A percentile compares a stretch with the other conserved stretches of the same genome.
These are phyloP conservation scores for Exutisphaerella laricina DNA, from an alignment of 2,329 filamentous ascomycete genomes.

Conservation along the genomic window DNA sequence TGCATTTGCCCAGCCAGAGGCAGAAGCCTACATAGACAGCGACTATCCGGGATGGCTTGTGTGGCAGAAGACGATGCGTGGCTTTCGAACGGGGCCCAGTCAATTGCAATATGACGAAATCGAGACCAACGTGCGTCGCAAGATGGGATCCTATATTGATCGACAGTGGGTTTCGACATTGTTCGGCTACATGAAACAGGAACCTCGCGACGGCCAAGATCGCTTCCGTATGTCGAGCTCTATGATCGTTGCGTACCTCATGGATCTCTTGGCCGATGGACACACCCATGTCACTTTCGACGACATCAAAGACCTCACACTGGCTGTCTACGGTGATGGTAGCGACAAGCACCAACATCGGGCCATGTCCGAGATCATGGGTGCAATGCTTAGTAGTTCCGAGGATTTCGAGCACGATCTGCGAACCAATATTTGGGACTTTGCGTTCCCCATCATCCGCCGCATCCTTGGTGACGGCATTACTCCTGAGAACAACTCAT, in stretches of 20 bases:
- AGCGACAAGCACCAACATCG: conserved; percentile 97
- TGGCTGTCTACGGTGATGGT: conserved; percentile 79
- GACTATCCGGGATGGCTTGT: conserved; percentile 96
- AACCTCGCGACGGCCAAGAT: conserved; percentile 78
- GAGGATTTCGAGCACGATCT: conserved; percentile 70
- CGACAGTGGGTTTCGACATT: conserved; percentile 80
- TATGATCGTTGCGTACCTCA: conserved; percentile 79
- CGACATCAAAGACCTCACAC: conserved; percentile 76
- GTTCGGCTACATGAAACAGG: conserved; percentile 93
- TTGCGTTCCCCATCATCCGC: conserved; percentile 81
- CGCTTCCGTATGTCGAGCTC: conserved; percentile 85
- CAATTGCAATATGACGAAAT: conserved; percentile 74
- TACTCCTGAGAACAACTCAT: conserved; percentile 87
- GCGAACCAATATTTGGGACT: conserved; percentile 75
- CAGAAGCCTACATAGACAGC: conserved; percentile 83
- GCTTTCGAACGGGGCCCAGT: conserved; percentile 65
- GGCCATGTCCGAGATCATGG: conserved; percentile 88
- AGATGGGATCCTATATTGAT: conserved; percentile 75
- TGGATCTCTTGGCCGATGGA: conserved; percentile 81
- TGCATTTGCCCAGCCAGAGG: conserved; percentile 68
- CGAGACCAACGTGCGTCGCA: conserved; percentile 66
- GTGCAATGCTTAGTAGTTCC: conserved; percentile 74
- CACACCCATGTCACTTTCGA: conserved; percentile 73
- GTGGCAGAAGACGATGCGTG: conserved; percentile 84
- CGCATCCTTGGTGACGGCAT: conserved; percentile 84